phyloP scores from a whole-genome alignment of 192 early-diverging fungal genomes.

The Helicostylum pulchrum region DNA sequence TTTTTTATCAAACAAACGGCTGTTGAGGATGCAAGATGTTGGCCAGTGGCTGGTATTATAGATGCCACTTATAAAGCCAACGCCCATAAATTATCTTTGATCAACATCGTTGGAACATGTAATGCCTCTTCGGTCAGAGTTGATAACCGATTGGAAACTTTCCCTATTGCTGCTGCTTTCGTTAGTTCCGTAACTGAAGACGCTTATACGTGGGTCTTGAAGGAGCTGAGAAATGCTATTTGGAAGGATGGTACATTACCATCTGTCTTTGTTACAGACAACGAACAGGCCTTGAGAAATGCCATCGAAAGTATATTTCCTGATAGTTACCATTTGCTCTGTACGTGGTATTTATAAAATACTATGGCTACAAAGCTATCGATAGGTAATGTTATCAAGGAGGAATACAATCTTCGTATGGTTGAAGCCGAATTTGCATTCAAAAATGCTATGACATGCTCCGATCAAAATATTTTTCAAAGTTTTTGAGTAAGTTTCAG shows the following conservation, averaged over 20 bases:
- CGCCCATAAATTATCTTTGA: neutral
- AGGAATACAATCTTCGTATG: neutral
- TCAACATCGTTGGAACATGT: neutral
- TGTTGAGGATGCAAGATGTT: neutral
- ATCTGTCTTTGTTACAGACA: neutral
- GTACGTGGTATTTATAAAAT: neutral
- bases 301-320: neutral
- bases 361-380: neutral
- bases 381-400: neutral
- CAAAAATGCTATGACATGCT: neutral
- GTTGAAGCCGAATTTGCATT: neutral
- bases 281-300: neutral
- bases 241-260: neutral
- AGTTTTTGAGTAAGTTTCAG: neutral
- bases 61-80: slow-evolving; percentile 5
- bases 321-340: neutral
- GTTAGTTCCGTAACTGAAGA: neutral
- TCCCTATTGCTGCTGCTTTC: neutral
- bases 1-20: neutral
- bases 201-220: neutral
- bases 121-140: neutral
- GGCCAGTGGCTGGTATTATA: neutral
- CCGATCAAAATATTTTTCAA: neutral
- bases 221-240: neutral
- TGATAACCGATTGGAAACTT: neutral